A percentile compares a stretch with the other conserved stretches of the same genome.
Conservation (phyloP, 1,139 yeast species). For the Lodderomyces theae region DNA sequence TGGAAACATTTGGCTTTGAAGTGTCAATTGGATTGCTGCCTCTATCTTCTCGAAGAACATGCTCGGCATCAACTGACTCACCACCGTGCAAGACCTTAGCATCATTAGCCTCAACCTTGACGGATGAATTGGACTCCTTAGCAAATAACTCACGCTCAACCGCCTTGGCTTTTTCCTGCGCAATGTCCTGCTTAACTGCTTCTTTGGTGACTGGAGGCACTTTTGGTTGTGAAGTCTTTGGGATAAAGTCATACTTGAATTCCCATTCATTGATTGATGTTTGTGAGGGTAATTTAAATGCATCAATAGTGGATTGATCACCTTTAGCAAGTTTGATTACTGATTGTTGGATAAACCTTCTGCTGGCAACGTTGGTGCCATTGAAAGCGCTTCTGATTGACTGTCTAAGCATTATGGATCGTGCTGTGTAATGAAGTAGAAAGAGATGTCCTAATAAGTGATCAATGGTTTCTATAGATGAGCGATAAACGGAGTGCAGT, state of each 20-base stretch:
- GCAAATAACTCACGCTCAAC: slow-evolving; percentile 43
- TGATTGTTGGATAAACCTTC: slow-evolving; percentile 9
- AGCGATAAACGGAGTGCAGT: background rate
- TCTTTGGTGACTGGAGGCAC: slow-evolving; percentile 52
- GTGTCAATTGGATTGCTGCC: slow-evolving; percentile 31
- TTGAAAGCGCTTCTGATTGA: slow-evolving; percentile 16
- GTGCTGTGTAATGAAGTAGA: too few relatives aligned
- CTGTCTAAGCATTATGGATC: slow-evolving; percentile 10
- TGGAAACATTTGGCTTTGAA: slow-evolving; percentile 14
- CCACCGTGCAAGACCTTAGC: slow-evolving; percentile 47
- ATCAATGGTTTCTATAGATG: background rate
- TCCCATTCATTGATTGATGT: slow-evolving; percentile 50
- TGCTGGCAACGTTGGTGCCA: slow-evolving; percentile 8
- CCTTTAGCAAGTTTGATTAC: slow-evolving; percentile 31
- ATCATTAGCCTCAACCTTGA: slow-evolving; percentile 45
- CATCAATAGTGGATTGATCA: slow-evolving; percentile 46
- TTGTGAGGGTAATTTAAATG: slow-evolving; percentile 45
- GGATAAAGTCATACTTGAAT: slow-evolving; percentile 51
- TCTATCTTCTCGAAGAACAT: slow-evolving; percentile 39
- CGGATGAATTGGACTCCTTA: slow-evolving; percentile 36
- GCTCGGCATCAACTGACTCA: slow-evolving; percentile 38
- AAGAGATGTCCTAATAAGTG: too few relatives aligned
- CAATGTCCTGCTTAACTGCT: slow-evolving; percentile 50
- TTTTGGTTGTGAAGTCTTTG: slow-evolving; percentile 44
- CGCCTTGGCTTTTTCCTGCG: slow-evolving; percentile 37